Evolutionary conservation across 192 early-diverging fungal species (phyloP).

Genomic region (Piromyces finnis): DNA sequence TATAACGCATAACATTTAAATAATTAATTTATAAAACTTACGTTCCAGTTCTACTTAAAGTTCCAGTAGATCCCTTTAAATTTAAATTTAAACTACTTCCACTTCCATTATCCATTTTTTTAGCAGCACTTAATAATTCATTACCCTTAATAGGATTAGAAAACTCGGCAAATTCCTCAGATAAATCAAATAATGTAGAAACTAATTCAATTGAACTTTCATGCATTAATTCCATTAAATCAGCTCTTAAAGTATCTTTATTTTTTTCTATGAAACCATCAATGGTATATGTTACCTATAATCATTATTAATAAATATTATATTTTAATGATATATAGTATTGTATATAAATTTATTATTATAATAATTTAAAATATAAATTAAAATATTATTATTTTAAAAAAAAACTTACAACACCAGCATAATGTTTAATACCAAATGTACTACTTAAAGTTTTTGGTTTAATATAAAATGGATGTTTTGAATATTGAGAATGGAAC

Average conservation of each 20-base stretch:
- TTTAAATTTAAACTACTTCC: constrained; percentile 5
- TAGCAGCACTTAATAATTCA: not conserved
- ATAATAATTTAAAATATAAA: too few relatives aligned
- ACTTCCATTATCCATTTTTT: constrained; percentile 5
- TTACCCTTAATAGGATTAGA: constrained; percentile 9
- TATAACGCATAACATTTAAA: too few relatives aligned
- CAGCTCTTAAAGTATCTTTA: constrained; percentile 29
- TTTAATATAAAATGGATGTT: constrained; percentile 27
- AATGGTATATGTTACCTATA: constrained; percentile 21
- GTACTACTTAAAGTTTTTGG: constrained; percentile 23
- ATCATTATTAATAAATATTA: not conserved
- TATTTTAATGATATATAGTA: not conserved
- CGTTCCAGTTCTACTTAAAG: not conserved
- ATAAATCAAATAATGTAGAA: not conserved
- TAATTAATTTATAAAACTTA: not conserved
- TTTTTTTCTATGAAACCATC: constrained; percentile 32
- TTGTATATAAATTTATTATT: too few relatives aligned
- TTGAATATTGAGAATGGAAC: constrained; percentile 11
- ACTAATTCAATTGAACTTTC: constrained; percentile 10
- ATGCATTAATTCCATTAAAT: constrained; percentile 23
- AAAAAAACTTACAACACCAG: constrained; percentile 18
- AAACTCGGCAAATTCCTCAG: constrained; percentile 15
- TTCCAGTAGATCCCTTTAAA: not conserved
- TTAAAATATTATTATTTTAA: too few relatives aligned
- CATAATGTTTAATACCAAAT: constrained; percentile 34